Evolutionary conservation across 345 rosid species (phyloP), one percentile per base, ranked within the genome.

Genomic region (Populus simonii): DNA sequence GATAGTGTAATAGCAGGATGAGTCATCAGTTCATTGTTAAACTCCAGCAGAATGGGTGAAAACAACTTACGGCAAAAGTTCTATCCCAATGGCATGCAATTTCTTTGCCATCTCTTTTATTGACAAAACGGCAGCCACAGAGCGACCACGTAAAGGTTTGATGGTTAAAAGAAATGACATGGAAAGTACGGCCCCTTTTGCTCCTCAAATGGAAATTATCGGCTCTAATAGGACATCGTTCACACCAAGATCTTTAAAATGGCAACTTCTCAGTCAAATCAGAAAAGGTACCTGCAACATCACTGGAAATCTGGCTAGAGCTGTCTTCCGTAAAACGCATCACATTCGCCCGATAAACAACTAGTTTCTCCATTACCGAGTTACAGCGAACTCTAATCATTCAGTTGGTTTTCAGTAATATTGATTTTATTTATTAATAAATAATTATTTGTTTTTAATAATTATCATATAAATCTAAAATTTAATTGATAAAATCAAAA

Each of bases 141-240:
- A 81, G 70, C 77, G 74, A 73, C 79, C 83, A 72, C 96, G 63
- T 83, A 86, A 7, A 85, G 55, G 76, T 68, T 89, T 74, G 77
- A 80, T 3, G 91, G 97, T 2, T 98, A 90, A 82, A 93, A 93
- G 79, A 93, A 96, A 84, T 96, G 93, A 76, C 79, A 25, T 2
- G 99, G 98, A 45, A 85, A 90, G 83, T 92, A 93, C n/a, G 97
- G 89, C 27, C 99, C 98, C 23, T 87, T 80, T 67, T 83, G 82
- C 79, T 91, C 90, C 45, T 89, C 87, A 86, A 88, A 92, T 9
- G 90, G 84, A 78, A 90, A 89, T 51, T 4, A 92, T 82, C 67
- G 99, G 98, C 90, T 96, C 98, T 77, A 96, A 79, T 72, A 92
- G 83, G 73, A 93, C 90, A 78, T 94, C 96, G 77, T 93, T 95